Evolutionary conservation across 78 protist species (phyloP).

Genomic region (Dictyostelium intermedium): DNA sequence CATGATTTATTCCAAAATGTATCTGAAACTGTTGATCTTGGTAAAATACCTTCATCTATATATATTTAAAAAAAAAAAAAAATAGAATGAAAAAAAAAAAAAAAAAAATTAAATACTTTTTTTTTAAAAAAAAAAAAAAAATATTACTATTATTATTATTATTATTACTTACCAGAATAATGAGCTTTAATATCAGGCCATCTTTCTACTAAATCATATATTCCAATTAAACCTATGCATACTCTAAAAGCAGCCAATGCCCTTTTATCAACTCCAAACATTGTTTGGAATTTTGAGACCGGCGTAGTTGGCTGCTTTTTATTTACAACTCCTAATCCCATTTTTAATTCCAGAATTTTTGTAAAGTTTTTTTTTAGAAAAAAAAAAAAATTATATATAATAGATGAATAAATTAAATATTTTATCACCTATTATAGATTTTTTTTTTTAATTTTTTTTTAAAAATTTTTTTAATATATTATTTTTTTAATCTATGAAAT

Average conservation of each 20-base stretch:
- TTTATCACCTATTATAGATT: too few relatives aligned
- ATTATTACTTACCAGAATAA: constrained; percentile 41
- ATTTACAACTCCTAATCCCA: constrained; percentile 1
- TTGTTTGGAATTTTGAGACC: constrained; percentile 31
- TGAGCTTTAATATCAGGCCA: constrained; percentile 75
- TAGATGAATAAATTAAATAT: too few relatives aligned
- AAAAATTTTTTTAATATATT: too few relatives aligned
- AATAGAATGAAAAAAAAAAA: background rate
- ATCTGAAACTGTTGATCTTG: constrained; percentile 31
- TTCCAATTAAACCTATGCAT: constrained; percentile 34
- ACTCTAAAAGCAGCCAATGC: constrained; percentile 46
- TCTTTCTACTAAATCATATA: constrained; percentile 39
- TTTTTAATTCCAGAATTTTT: background rate
- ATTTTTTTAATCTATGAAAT: background rate
- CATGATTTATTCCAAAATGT: constrained; percentile 15
- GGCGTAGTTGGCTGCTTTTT: background rate
- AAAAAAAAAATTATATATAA: background rate
- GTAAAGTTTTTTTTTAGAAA: background rate
- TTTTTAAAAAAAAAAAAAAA: background rate
- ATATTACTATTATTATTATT: too few relatives aligned
- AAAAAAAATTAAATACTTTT: background rate
- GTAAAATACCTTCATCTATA: constrained; percentile 66
- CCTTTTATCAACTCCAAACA: constrained; percentile 64
- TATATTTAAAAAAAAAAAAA: background rate
- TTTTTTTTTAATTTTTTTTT: too few relatives aligned